A percentile compares a stretch with the other conserved stretches of the same genome.
Conservation (phyloP, 2,329 filamentous ascomycete genomes). For the Trichoderma hamatum region DNA sequence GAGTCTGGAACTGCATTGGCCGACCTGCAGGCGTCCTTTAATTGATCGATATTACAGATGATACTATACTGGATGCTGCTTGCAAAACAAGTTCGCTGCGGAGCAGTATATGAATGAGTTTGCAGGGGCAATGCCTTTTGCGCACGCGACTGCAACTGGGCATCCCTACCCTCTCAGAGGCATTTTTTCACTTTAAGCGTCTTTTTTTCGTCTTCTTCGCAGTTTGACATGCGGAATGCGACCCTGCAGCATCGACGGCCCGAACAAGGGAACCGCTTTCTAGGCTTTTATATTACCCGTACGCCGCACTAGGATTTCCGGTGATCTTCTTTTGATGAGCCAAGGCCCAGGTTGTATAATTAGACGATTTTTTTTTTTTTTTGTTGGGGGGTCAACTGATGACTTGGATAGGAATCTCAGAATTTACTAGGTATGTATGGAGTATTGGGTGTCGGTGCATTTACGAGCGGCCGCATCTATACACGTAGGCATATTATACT, state of each 20-base stretch:
- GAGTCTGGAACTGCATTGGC: not conserved
- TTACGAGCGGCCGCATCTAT: not conserved
- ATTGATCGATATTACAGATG: not conserved
- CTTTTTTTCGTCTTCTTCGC: not conserved
- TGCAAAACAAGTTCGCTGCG: not conserved
- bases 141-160: slow-evolving; percentile 9
- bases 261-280: not conserved
- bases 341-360: not conserved
- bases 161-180: not conserved
- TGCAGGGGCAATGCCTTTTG: not conserved
- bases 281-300: not conserved
- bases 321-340: not conserved
- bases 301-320: not conserved
- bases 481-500: not conserved
- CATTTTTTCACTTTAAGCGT: not conserved
- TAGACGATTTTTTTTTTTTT: not conserved
- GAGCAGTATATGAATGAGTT: not conserved
- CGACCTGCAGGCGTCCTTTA: slow-evolving; percentile 3
- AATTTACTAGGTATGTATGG: not conserved
- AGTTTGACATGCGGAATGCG: slow-evolving; percentile 10
- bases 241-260: slow-evolving; percentile 9
- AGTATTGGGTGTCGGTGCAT: not conserved
- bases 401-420: not conserved
- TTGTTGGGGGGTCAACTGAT: slow-evolving; percentile 3
- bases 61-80: not conserved